These are phyloP conservation scores for Nitzschia palea DNA, from an alignment of 108 stramenopile species.

Conservation along the genomic window DNA sequence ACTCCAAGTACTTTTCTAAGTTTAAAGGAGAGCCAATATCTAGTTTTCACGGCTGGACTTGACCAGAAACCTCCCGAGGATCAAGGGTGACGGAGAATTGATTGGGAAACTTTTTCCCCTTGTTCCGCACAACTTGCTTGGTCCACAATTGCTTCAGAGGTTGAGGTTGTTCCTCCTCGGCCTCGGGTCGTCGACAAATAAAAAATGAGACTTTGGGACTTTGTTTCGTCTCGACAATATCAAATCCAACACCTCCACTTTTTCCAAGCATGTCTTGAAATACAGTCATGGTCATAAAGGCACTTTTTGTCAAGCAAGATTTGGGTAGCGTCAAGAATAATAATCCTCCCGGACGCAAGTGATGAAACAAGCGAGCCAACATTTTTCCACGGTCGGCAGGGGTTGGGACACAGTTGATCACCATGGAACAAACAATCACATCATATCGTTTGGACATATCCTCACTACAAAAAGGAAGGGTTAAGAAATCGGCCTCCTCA, in stretches of 20 bases:
- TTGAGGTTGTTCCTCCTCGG: conserved; percentile 18
- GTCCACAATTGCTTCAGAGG: conserved; percentile 26
- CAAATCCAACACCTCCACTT: conserved; percentile 60
- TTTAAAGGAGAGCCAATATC: too few species aligned
- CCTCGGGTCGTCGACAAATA: conserved; percentile 51
- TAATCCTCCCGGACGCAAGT: conserved; percentile 74
- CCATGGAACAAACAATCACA: conserved; percentile 91
- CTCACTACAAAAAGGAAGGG: conserved; percentile 36
- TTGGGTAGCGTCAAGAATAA: conserved; percentile 81
- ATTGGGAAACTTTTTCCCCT: conserved; percentile 79
- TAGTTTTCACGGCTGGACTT: background rate
- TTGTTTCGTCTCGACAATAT: conserved; percentile 57
- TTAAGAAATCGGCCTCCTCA: conserved; percentile 87
- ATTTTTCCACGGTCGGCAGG: conserved; percentile 79
- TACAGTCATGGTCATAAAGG: conserved; percentile 49
- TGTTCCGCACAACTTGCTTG: conserved; percentile 32
- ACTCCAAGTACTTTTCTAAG: too few species aligned
- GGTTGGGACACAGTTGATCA: conserved; percentile 91
- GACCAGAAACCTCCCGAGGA: conserved; percentile 22
- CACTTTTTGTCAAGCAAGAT: conserved; percentile 71
- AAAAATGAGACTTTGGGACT: conserved; percentile 85
- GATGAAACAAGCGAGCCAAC: conserved; percentile 69
- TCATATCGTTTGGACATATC: conserved; percentile 40
- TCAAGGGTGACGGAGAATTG: conserved; percentile 62
- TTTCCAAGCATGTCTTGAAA: conserved; percentile 63